Percentiles rank a stretch among this genome's conserved stretches.
Evolutionary conservation across 1,284 basidiomycete genomes (phyloP).

Genomic region (Marasmius fiardii): DNA sequence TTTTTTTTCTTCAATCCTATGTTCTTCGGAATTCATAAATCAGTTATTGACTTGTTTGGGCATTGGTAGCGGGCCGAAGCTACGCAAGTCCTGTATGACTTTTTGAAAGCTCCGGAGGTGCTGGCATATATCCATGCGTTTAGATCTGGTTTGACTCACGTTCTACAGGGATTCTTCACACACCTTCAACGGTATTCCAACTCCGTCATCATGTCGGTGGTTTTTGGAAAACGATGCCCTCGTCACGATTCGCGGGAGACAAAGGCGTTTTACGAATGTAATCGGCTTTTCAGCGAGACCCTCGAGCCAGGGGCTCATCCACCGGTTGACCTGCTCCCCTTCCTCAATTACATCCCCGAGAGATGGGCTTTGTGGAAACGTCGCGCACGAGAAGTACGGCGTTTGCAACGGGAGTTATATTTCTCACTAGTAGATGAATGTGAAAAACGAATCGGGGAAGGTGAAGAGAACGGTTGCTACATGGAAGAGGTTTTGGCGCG

Average conservation of each 20-base stretch:
- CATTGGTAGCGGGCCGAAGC: constrained; percentile 18
- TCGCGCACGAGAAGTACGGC: constrained; percentile 14
- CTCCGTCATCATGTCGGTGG: constrained; percentile 26
- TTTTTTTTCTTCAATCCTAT: no score
- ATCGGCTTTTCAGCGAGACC: constrained; percentile 21
- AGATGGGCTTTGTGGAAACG: constrained; percentile 23
- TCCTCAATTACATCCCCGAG: constrained; percentile 23
- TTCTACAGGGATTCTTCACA: constrained; percentile 20
- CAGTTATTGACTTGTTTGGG: background rate
- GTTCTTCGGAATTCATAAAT: background rate
- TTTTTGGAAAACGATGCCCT: constrained; percentile 27
- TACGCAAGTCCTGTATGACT: background rate
- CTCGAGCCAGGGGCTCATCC: constrained; percentile 24
- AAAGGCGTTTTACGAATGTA: constrained; percentile 21
- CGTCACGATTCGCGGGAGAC: constrained; percentile 19
- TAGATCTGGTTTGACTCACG: background rate
- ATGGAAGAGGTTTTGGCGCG: constrained; percentile 8
- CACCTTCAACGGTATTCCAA: constrained; percentile 23
- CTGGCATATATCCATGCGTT: background rate
- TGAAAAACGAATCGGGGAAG: constrained; percentile 5
- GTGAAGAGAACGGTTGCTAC: constrained; percentile 10
- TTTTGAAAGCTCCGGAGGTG: constrained; percentile 22
- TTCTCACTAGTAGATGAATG: background rate
- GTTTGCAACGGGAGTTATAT: constrained; percentile 11
- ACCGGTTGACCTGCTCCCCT: constrained; percentile 25